These are phyloP conservation scores for Ustilago tritici DNA, from an alignment of 1,284 basidiomycete species.

Conservation along the genomic window DNA sequence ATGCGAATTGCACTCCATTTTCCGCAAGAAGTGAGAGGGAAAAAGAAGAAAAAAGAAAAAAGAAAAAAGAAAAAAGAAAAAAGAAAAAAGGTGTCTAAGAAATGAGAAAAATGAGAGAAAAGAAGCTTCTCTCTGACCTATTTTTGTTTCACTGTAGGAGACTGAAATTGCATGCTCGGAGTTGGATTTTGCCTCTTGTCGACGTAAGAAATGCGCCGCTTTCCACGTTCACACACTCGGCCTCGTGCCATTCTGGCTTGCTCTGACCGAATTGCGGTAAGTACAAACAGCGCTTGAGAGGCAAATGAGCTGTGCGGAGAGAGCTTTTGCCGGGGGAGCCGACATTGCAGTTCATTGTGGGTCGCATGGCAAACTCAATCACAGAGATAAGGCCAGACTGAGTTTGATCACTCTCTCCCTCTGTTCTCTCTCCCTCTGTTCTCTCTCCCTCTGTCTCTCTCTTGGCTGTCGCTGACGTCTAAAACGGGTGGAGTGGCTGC, in stretches of 20 bases:
- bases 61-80: too few species aligned
- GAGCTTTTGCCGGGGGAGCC: not conserved
- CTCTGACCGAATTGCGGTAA: not conserved
- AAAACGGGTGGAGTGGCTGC: not conserved
- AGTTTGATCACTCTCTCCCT: not conserved
- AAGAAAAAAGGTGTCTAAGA: not conserved
- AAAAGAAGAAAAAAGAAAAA: not conserved
- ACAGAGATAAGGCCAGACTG: not conserved
- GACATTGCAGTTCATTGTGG: slow-evolving; percentile 1
- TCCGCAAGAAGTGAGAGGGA: not conserved
- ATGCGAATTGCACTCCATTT: not conserved
- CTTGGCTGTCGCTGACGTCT: slow-evolving; percentile 1
- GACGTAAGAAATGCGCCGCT: too few species aligned
- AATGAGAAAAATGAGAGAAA: not conserved
- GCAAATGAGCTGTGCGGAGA: not conserved
- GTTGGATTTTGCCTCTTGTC: not conserved
- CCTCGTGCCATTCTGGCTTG: not conserved
- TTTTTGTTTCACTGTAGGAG: not conserved
- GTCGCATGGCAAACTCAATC: not conserved
- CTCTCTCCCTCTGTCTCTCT: not conserved
- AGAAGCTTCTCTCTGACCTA: not conserved
- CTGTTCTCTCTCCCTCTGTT: too few species aligned
- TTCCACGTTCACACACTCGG: too few species aligned
- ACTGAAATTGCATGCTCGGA: not conserved
- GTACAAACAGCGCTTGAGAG: not conserved